phyloP scores from a whole-genome alignment of 345 rosid genomes.

The Brassica juncea region DNA sequence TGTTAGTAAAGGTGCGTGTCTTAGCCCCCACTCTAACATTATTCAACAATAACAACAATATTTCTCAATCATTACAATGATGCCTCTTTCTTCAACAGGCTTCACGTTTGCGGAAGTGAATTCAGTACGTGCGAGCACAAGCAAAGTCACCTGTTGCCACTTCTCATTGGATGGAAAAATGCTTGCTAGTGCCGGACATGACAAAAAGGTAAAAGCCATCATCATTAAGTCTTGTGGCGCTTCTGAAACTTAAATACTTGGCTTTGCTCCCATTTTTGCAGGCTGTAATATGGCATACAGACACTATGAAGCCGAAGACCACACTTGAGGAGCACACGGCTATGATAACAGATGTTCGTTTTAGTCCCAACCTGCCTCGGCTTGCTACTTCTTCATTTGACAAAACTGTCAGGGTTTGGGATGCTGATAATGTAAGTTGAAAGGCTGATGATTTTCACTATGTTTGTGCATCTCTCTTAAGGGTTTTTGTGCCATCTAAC shows the following conservation, averaged over 20 bases:
- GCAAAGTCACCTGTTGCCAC: slow-evolving; percentile 83
- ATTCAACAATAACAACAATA: neutral
- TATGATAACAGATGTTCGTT: slow-evolving; percentile 89
- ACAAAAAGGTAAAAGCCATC: slow-evolving; percentile 64
- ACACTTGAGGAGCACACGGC: slow-evolving; percentile 83
- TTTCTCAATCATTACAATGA: slow-evolving; percentile 24
- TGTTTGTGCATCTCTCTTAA: slow-evolving; percentile 17
- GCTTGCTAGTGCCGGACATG: slow-evolving; percentile 98
- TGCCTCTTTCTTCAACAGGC: slow-evolving; percentile 46
- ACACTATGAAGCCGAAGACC: slow-evolving; percentile 65
- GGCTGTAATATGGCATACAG: slow-evolving; percentile 90
- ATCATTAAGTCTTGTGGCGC: neutral
- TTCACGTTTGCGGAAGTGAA: slow-evolving; percentile 68
- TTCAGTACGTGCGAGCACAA: slow-evolving; percentile 75
- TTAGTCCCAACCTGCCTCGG: slow-evolving; percentile 85
- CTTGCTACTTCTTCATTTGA: slow-evolving; percentile 97
- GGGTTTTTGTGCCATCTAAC: neutral
- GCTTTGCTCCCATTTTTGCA: slow-evolving; percentile 37
- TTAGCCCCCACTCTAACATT: neutral
- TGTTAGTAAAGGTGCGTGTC: slow-evolving; percentile 52
- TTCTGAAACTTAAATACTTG: slow-evolving; percentile 25
- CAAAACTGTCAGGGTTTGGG: slow-evolving; percentile 98
- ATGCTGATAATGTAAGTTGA: slow-evolving; percentile 78
- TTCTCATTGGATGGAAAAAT: slow-evolving; percentile 96
- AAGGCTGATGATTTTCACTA: slow-evolving; percentile 14